Evolutionary conservation across 345 rosid genomes (phyloP).

Genomic region (Mallotus nudiflorus): DNA sequence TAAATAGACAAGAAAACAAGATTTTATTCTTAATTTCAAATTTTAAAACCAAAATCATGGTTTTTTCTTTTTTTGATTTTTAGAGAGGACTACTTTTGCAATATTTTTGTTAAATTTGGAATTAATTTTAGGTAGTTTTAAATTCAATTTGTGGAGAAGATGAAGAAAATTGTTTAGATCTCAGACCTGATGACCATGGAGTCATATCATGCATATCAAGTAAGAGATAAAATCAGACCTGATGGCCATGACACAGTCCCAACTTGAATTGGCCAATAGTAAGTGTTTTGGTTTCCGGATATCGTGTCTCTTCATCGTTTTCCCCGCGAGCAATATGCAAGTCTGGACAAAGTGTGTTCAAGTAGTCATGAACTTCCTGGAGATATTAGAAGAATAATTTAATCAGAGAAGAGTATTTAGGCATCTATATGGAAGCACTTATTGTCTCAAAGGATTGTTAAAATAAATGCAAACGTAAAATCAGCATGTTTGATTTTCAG

Average conservation of each 20-base stretch:
- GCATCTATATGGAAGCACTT: background rate
- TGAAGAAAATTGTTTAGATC: too few species aligned
- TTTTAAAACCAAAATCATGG: too few species aligned
- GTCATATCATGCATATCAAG: too few species aligned
- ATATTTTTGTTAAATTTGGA: too few species aligned
- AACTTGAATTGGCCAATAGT: constrained; percentile 95
- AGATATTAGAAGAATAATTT: constrained; percentile 16
- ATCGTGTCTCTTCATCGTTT: constrained; percentile 77
- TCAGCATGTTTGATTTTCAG: too few species aligned
- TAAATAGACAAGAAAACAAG: too few species aligned
- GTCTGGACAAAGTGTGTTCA: constrained; percentile 88
- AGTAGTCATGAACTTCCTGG: constrained; percentile 93
- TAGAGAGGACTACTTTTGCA: too few species aligned
- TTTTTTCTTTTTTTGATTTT: too few species aligned
- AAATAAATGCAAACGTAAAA: background rate
- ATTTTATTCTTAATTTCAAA: too few species aligned
- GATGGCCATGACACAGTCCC: constrained; percentile 94
- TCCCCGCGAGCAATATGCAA: constrained; percentile 84
- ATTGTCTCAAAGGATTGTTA: background rate
- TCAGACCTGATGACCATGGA: too few species aligned
- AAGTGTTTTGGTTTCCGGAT: constrained; percentile 81
- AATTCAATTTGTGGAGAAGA: too few species aligned
- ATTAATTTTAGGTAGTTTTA: too few species aligned
- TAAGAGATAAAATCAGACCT: constrained; percentile 50
- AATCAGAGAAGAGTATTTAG: background rate